Evolutionary conservation across 75 land plant genomes (phyloP).

Genomic region (Pseudotsuga menziesii): DNA sequence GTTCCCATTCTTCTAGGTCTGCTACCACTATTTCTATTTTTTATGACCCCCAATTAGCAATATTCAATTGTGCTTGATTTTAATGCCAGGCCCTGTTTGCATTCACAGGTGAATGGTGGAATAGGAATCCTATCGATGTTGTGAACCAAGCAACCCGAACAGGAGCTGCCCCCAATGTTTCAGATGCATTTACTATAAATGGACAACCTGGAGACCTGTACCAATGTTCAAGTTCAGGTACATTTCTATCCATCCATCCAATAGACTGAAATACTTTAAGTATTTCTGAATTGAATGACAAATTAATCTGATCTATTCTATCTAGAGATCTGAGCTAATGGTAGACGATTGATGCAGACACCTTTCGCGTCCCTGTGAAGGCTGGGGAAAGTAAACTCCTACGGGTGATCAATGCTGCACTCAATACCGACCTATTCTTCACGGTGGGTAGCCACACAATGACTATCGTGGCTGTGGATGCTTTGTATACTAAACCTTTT

Average conservation of each 20-base stretch:
- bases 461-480: slow-evolving; percentile 67
- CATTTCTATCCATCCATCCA: too few relatives aligned
- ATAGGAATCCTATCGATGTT: slow-evolving; percentile 26
- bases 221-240: slow-evolving; percentile 21
- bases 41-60: background rate
- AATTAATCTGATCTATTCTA: background rate
- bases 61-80: background rate
- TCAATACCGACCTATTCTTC: slow-evolving; percentile 60
- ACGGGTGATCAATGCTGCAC: slow-evolving; percentile 65
- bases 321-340: background rate
- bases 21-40: background rate
- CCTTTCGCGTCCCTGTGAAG: slow-evolving; percentile 27
- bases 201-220: slow-evolving; percentile 44
- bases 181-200: slow-evolving; percentile 52
- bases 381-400: slow-evolving; percentile 59
- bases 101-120: slow-evolving; percentile 51
- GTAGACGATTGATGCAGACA: slow-evolving; percentile 11
- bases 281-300: background rate
- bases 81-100: background rate
- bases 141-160: slow-evolving; percentile 11
- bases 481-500: slow-evolving; percentile 45
- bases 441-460: slow-evolving; percentile 51
- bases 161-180: slow-evolving; percentile 28
- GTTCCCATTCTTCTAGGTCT: slow-evolving; percentile 37
- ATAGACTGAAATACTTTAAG: too few relatives aligned